Conservation (phyloP, 331 rosid genomes). For the Spiraea crenata region DNA sequence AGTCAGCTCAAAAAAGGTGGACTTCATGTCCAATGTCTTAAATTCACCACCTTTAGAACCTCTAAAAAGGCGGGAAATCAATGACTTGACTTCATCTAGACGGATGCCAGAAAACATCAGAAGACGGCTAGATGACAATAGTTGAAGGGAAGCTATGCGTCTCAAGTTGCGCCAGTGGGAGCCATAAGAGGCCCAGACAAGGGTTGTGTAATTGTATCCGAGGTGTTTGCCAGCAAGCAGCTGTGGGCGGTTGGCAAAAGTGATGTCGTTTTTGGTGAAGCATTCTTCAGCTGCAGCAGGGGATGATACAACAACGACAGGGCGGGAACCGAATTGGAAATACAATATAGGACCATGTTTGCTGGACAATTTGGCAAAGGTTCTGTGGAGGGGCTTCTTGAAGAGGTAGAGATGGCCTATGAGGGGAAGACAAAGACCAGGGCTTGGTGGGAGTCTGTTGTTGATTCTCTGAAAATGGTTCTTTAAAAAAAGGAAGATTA, state of each 20-base stretch:
- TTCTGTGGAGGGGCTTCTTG: slow-evolving; percentile 37
- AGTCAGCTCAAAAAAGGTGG: slow-evolving; percentile 26
- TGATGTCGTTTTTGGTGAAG: slow-evolving; percentile 32
- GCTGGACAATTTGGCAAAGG: slow-evolving; percentile 30
- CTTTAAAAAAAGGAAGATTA: slow-evolving; percentile 4
- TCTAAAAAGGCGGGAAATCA: slow-evolving; percentile 16
- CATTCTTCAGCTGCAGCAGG: slow-evolving; percentile 39
- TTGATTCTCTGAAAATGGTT: slow-evolving; percentile 11
- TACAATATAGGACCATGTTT: slow-evolving; percentile 32
- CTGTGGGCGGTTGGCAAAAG: slow-evolving; percentile 38
- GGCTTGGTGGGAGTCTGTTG: slow-evolving; percentile 42
- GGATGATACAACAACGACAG: slow-evolving; percentile 38
- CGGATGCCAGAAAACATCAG: slow-evolving; percentile 28
- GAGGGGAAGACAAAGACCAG: slow-evolving; percentile 30
- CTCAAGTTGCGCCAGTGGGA: slow-evolving; percentile 41
- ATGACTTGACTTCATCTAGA: slow-evolving; percentile 24
- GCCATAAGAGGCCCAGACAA: slow-evolving; percentile 45
- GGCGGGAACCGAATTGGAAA: slow-evolving; percentile 37
- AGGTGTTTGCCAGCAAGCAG: slow-evolving; percentile 40
- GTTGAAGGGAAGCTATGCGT: slow-evolving; percentile 37
- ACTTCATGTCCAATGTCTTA: slow-evolving; percentile 34
- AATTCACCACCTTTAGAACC: slow-evolving; percentile 2
- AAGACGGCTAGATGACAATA: slow-evolving; percentile 29
- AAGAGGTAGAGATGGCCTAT: slow-evolving; percentile 43
- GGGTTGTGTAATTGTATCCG: slow-evolving; percentile 31